phyloP scores from a whole-genome alignment of 148 eudicot species.

The Fagopyrum homotropicum region DNA sequence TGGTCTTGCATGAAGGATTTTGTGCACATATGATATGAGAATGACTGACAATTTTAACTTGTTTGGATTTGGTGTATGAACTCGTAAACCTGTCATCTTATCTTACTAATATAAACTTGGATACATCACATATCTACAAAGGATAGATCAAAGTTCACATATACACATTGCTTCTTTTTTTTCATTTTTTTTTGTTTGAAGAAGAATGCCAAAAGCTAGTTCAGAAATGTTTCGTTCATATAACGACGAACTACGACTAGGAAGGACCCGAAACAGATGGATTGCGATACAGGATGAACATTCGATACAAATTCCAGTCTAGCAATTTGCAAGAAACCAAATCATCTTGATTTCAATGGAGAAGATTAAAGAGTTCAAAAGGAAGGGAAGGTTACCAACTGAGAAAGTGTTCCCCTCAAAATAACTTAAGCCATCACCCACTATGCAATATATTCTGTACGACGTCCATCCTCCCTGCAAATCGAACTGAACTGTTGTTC shows the following conservation, averaged over 20 bases:
- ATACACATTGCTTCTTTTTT: background rate
- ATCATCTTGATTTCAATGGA: background rate
- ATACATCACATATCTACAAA: background rate
- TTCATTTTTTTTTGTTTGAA: background rate
- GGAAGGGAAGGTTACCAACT: conserved; percentile 3
- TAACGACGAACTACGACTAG: background rate
- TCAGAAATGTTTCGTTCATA: background rate
- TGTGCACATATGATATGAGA: background rate
- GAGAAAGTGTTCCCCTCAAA: background rate
- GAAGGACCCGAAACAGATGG: background rate
- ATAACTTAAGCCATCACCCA: conserved; percentile 4
- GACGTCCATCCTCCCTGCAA: background rate
- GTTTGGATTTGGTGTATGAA: background rate
- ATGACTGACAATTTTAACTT: background rate
- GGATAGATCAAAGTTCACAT: background rate
- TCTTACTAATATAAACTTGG: background rate
- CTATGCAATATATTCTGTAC: background rate
- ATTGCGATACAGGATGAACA: conserved; percentile 1
- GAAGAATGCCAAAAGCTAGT: background rate
- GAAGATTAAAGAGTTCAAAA: conserved; percentile 1
- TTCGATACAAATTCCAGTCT: conserved; percentile 6
- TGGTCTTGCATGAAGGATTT: background rate
- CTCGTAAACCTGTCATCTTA: background rate
- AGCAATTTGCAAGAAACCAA: conserved; percentile 8
- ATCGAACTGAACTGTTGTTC: background rate